Evolutionary conservation across 2,329 filamentous ascomycete species (phyloP).

Genomic region (Epichloe glyceriae): DNA sequence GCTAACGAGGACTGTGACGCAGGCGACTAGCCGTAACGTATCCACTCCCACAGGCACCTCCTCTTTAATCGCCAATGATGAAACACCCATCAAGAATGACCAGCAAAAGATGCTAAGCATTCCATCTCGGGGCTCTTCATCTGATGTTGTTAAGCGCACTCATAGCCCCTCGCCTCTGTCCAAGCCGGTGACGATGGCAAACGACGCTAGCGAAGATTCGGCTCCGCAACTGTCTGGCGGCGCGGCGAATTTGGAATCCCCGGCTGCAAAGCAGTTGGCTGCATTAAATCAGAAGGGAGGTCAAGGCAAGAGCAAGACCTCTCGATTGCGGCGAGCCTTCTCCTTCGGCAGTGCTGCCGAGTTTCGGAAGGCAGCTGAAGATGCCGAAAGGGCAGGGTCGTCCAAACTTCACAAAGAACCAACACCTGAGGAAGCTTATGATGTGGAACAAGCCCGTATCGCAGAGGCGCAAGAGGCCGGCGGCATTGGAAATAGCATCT

Average conservation of each 20-base stretch:
- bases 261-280: constrained; percentile 71
- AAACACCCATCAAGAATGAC: constrained; percentile 36
- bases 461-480: constrained; percentile 84
- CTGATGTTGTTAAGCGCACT: constrained; percentile 53
- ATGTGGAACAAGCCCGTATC: constrained; percentile 84
- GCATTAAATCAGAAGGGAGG: constrained; percentile 75
- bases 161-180: constrained; percentile 62
- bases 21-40: constrained; percentile 49
- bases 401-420: constrained; percentile 54
- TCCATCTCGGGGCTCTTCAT: constrained; percentile 48
- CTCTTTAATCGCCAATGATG: constrained; percentile 35
- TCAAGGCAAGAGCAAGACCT: constrained; percentile 72
- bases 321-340: constrained; percentile 76
- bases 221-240: constrained; percentile 22
- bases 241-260: constrained; percentile 38
- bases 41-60: constrained; percentile 40
- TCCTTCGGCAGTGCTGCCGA: constrained; percentile 95
- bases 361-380: constrained; percentile 57
- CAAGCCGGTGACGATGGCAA: constrained; percentile 51
- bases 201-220: constrained; percentile 34
- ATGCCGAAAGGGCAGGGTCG: constrained; percentile 19
- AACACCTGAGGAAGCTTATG: constrained; percentile 50
- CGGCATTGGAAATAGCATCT: constrained; percentile 87
- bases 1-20: constrained; percentile 34
- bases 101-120: constrained; percentile 42